A percentile compares a stretch with the other conserved stretches of the same genome.
phyloP scores from a whole-genome alignment of 257 asterid species.

The Eucommia ulmoides region DNA sequence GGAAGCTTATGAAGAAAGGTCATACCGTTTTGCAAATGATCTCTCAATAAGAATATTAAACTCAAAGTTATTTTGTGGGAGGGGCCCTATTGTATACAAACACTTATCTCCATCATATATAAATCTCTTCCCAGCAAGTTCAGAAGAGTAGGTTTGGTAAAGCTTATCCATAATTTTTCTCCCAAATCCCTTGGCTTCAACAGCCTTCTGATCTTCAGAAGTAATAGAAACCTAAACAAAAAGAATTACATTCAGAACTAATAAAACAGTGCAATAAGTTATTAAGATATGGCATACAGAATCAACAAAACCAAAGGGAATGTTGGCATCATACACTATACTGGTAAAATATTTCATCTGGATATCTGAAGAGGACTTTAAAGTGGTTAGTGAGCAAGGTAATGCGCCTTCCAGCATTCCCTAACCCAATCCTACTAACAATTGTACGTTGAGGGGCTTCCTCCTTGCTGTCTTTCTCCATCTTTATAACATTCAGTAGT shows the following conservation, averaged over 20 bases:
- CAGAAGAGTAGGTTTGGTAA: conserved; percentile 60
- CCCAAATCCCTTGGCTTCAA: conserved; percentile 45
- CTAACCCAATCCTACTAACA: conserved; percentile 49
- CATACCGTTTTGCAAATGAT: conserved; percentile 45
- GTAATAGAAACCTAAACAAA: conserved; percentile 56
- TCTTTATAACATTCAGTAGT: too few relatives aligned
- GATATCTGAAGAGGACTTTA: conserved; percentile 49
- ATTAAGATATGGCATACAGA: too few relatives aligned
- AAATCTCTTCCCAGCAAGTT: conserved; percentile 51
- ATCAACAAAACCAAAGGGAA: conserved; percentile 8
- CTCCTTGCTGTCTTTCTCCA: too few relatives aligned
- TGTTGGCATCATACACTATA: conserved; percentile 38
- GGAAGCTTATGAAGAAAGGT: neutral
- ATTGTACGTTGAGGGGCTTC: conserved; percentile 29
- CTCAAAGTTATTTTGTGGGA: conserved; percentile 47
- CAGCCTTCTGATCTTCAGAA: conserved; percentile 31
- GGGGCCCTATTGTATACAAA: conserved; percentile 70
- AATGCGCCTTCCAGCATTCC: conserved; percentile 51
- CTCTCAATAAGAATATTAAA: conserved; percentile 67
- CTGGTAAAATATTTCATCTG: conserved; percentile 48
- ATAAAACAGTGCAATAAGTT: too few relatives aligned
- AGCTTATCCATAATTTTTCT: conserved; percentile 62
- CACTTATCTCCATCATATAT: conserved; percentile 78
- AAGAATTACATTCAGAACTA: conserved; percentile 6
- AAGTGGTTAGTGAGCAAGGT: conserved; percentile 62